Conservation (phyloP, 345 rosid genomes). For the Populus pruinosa region DNA sequence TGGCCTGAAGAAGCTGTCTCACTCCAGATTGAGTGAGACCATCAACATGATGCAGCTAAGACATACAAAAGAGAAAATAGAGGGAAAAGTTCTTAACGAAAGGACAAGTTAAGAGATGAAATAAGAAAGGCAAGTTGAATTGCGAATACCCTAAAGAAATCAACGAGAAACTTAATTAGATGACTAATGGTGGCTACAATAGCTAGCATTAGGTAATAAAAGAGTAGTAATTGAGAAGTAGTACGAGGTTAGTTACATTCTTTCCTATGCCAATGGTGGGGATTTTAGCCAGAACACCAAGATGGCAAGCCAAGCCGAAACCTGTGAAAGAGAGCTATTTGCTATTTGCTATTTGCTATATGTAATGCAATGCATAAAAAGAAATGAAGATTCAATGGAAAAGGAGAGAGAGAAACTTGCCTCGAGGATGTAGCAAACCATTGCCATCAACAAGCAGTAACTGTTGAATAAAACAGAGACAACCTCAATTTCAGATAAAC, state of each 20-base stretch:
- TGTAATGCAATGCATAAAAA: background rate
- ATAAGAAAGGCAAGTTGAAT: background rate
- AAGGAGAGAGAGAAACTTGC: conserved; percentile 31
- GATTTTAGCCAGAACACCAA: conserved; percentile 72
- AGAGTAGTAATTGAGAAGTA: background rate
- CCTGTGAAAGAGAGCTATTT: conserved; percentile 38
- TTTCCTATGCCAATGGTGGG: conserved; percentile 64
- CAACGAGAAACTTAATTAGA: no score
- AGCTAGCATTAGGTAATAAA: background rate
- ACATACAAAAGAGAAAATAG: background rate
- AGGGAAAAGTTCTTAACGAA: background rate
- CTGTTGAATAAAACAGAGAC: conserved; percentile 28
- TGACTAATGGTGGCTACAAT: no score
- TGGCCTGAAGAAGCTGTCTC: conserved; percentile 46
- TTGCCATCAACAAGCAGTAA: conserved; percentile 87
- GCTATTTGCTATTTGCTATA: background rate
- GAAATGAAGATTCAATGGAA: background rate
- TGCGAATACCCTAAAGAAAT: no score
- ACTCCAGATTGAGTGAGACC: conserved; percentile 66
- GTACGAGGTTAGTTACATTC: conserved; percentile 48
- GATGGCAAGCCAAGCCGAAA: conserved; percentile 87
- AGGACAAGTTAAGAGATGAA: background rate
- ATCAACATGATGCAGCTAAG: conserved; percentile 84
- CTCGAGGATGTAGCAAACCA: conserved; percentile 93
- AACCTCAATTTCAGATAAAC: background rate